Conservation (phyloP, 169 alveolate genomes). For the Eimeria sp. region DNA sequence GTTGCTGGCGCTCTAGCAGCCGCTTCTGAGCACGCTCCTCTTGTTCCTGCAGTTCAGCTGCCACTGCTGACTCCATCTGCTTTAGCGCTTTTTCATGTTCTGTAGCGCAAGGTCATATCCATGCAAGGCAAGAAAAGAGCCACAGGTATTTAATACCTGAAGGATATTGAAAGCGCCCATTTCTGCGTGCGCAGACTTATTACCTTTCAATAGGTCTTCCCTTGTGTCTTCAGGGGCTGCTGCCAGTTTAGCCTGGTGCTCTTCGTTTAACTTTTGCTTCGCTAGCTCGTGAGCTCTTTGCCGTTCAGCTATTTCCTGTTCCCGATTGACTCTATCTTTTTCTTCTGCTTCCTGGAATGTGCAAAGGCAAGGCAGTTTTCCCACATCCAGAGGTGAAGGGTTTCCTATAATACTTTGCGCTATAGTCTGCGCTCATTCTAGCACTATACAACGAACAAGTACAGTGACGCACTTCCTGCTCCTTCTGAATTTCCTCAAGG, state of each 20-base stretch:
- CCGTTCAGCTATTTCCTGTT: conserved; percentile 14
- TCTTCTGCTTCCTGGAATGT: conserved; percentile 40
- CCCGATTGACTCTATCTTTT: conserved; percentile 16
- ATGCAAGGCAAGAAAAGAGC: not conserved
- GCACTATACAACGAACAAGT: not conserved
- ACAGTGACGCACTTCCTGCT: conserved; percentile 34
- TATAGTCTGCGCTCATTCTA: not conserved
- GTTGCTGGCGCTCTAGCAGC: conserved; percentile 53
- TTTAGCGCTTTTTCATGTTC: conserved; percentile 41
- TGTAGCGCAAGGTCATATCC: not conserved
- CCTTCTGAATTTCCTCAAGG: conserved; percentile 49
- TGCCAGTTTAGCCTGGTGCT: conserved; percentile 47
- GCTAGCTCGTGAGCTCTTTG: conserved; percentile 34
- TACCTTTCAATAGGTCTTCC: conserved; percentile 45
- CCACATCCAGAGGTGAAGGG: not conserved
- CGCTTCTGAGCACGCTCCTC: conserved; percentile 52
- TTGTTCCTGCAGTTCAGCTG: conserved; percentile 38
- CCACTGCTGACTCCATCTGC: conserved; percentile 57
- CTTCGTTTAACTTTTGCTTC: conserved; percentile 44
- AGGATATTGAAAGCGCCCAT: not conserved
- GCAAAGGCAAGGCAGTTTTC: too few relatives aligned
- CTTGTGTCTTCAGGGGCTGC: conserved; percentile 12
- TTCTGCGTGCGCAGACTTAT: not conserved
- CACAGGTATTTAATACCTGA: not conserved
- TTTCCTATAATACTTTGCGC: too few relatives aligned